phyloP scores from a whole-genome alignment of 371 early-diverging fungal genomes.

The Lichtheimia ramosa region DNA sequence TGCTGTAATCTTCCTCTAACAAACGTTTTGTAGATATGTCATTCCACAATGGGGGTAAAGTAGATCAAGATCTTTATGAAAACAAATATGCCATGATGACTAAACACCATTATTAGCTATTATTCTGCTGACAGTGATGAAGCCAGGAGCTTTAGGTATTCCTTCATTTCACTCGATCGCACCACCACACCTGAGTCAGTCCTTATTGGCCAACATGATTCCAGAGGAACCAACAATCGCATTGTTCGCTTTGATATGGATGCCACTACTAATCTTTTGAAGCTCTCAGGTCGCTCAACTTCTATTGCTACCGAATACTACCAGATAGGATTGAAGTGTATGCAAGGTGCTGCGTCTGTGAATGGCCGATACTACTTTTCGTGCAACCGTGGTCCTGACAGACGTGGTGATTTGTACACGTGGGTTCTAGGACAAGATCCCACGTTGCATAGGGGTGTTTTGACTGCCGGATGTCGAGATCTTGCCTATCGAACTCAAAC shows the following conservation, averaged over 20 bases:
- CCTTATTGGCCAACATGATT: slow-evolving; percentile 7
- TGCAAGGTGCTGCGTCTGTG: slow-evolving; percentile 3
- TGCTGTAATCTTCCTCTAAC: background rate
- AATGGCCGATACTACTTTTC: slow-evolving; percentile 10
- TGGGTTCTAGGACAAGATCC: slow-evolving; percentile 1
- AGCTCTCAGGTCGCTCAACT: slow-evolving; percentile 1
- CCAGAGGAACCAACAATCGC: background rate
- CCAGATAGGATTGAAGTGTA: background rate
- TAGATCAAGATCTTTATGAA: background rate
- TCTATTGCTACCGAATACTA: slow-evolving; percentile 3
- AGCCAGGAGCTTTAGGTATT: slow-evolving; percentile 3
- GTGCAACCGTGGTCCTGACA: background rate
- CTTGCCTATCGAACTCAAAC: slow-evolving; percentile 4
- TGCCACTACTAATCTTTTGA: background rate
- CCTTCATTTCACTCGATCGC: slow-evolving; percentile 12
- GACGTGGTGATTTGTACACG: slow-evolving; percentile 1
- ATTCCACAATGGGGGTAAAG: slow-evolving; percentile 10
- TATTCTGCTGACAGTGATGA: slow-evolving; percentile 4
- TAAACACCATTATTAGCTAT: background rate
- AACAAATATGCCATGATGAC: background rate
- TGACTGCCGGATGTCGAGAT: background rate
- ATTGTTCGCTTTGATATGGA: slow-evolving; percentile 12
- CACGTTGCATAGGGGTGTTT: background rate
- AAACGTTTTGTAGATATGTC: background rate
- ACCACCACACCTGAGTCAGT: slow-evolving; percentile 10